Conservation (phyloP, 2,329 filamentous ascomycete genomes). For the Myriangium duriaei region DNA sequence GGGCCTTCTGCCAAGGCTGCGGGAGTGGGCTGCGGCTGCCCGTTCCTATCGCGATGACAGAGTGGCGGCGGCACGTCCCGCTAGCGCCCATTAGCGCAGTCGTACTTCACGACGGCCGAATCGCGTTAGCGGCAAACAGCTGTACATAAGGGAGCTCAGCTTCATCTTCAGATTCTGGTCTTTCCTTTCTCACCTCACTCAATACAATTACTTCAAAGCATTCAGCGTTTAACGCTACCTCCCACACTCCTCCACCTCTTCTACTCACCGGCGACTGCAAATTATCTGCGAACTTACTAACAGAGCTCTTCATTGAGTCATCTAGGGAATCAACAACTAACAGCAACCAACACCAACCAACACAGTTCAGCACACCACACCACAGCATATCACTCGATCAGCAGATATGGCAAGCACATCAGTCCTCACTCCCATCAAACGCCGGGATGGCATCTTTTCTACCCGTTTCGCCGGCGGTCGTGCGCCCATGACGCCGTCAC, state of each 20-base stretch:
- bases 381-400: constrained; percentile 8
- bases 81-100: constrained; percentile 1
- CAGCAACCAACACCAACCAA: constrained; percentile 3
- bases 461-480: constrained; percentile 87
- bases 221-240: constrained; percentile 11
- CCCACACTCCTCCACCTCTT: constrained; percentile 13
- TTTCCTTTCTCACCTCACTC: constrained; percentile 17
- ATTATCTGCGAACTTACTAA: constrained; percentile 25
- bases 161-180: constrained; percentile 4
- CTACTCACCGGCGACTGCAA: constrained; percentile 25
- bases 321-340: constrained; percentile 15
- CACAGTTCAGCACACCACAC: background rate
- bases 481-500: constrained; percentile 88
- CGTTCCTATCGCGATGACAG: constrained; percentile 6
- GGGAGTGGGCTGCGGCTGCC: background rate
- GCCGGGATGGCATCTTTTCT: constrained; percentile 84
- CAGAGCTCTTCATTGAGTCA: constrained; percentile 26
- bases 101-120: constrained; percentile 8
- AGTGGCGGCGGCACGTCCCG: constrained; percentile 1
- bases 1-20: background rate
- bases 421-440: constrained; percentile 87
- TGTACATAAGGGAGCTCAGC: constrained; percentile 4
- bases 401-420: constrained; percentile 64
- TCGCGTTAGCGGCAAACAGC: constrained; percentile 7
- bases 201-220: constrained; percentile 16